These are phyloP conservation scores for Fraxinus baroniana DNA, from an alignment of 305 asterid species.

Conservation along the genomic window DNA sequence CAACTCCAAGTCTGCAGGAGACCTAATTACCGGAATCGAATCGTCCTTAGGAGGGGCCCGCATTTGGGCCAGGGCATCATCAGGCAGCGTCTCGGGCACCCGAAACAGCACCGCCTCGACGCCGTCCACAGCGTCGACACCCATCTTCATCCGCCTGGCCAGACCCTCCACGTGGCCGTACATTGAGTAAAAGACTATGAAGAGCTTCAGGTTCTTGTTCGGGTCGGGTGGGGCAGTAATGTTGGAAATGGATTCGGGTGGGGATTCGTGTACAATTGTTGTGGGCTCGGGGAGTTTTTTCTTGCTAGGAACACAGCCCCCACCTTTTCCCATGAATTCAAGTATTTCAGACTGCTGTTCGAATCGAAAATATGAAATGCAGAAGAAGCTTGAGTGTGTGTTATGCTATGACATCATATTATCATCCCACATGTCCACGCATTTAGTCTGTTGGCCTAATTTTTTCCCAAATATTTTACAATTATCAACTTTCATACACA, in stretches of 20 bases:
- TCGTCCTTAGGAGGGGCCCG: conserved; percentile 73
- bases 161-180: conserved; percentile 89
- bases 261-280: conserved; percentile 38
- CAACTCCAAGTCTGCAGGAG: conserved; percentile 44
- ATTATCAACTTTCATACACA: not conserved
- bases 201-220: conserved; percentile 42
- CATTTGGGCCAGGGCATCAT: conserved; percentile 61
- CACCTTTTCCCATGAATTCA: conserved; percentile 70
- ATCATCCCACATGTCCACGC: not conserved
- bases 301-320: conserved; percentile 91
- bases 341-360: not conserved
- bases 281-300: conserved; percentile 40
- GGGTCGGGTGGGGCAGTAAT: conserved; percentile 19
- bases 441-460: not conserved
- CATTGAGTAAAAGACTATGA: conserved; percentile 81
- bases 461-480: no score
- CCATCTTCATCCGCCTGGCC: conserved; percentile 70
- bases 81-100: conserved; percentile 72
- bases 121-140: conserved; percentile 59
- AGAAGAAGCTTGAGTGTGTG: not conserved
- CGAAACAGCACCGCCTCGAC: conserved; percentile 66
- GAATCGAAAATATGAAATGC: not conserved
- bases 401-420: no score
- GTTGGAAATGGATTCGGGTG: conserved; percentile 13
- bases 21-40: conserved; percentile 53